Evolutionary conservation across 768 basidiomycete species (phyloP), one percentile per base, ranked within the genome.

Genomic region (Strobilomyces dryophilus): DNA sequence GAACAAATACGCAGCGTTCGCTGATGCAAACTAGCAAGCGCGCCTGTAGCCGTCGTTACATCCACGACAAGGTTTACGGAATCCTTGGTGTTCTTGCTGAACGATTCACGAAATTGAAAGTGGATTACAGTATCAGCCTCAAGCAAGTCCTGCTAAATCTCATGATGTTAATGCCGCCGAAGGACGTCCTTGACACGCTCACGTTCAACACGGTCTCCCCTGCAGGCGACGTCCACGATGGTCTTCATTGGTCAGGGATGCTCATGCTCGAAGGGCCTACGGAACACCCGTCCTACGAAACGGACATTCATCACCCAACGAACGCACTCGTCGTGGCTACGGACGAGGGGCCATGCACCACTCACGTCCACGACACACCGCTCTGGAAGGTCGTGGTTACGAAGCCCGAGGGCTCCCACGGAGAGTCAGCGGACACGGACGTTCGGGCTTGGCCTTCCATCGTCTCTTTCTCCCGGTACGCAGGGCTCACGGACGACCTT

Each of bases 241-340:
- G 15, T 14, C 8, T 34, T 40, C 32, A 26, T 27, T 58, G 57
- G 57, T 57, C 57, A 10, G 57, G 55, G 24, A 57, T 57, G 57
- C 24, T 58, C 15, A n/a, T 12, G 12, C 11, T 57, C 31, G 46
- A 52, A n/a, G 3, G 6, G 6, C 43, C 55, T 1, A 57, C 34
- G 32, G 57, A 58, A 24, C 57, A 57, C 31, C 55, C 57, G 12
- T 52, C 55, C 34, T 52, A 57, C 18, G 47, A 58, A 27, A 51
- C 29, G 21, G 43, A 57, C 37, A 12, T 40, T 21, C 36, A 56
- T 48, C 26, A 44, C 14, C 26, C 55, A 9, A 56, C 39, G 11
- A 14, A 56, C 5, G 54, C 56, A 1, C n/a, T 8, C 9, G 34
- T 56, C 18, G 27, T 31, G 18, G 35, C 26, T 26, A 2, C 18